phyloP scores from a whole-genome alignment of 768 basidiomycete genomes.

The Mycena galopus region DNA sequence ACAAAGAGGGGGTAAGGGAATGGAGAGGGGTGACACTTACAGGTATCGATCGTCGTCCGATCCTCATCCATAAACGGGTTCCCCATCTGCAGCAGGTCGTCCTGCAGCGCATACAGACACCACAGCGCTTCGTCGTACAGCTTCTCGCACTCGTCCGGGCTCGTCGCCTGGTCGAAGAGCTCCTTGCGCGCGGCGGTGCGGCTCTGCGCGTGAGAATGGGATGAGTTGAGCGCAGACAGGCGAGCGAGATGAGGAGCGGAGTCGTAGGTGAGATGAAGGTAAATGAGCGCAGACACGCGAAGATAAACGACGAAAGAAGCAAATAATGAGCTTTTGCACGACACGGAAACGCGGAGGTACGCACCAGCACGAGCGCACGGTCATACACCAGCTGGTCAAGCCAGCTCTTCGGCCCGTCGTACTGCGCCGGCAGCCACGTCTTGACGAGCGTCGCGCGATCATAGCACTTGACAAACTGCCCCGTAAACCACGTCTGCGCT shows the following conservation, averaged over 20 bases:
- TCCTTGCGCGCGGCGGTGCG: conserved; percentile 94
- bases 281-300: too few relatives aligned
- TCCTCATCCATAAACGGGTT: conserved; percentile 92
- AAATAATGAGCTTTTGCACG: background rate
- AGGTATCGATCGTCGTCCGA: conserved; percentile 80
- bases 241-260: too few relatives aligned
- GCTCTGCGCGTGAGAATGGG: too few relatives aligned
- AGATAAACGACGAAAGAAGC: background rate
- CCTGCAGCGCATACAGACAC: conserved; percentile 93
- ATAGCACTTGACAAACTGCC: conserved; percentile 94
- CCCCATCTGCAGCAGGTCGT: conserved; percentile 84
- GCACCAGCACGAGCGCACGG: conserved; percentile 86
- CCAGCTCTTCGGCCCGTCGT: conserved; percentile 85
- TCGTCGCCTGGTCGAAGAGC: conserved; percentile 80
- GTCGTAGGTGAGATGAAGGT: too few relatives aligned
- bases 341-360: conserved; percentile 45
- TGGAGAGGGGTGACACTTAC: conserved; percentile 55
- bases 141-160: conserved; percentile 89
- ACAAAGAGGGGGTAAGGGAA: background rate
- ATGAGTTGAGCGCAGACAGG: too few relatives aligned
- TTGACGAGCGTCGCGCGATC: conserved; percentile 91
- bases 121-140: conserved; percentile 95
- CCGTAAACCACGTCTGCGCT: conserved; percentile 93
- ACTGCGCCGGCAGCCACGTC: conserved; percentile 88
- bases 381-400: conserved; percentile 95